Percentiles rank a stretch among this genome's conserved stretches.
phyloP scores from a whole-genome alignment of 2,329 filamentous ascomycete genomes.

The Penicillium sp. region DNA sequence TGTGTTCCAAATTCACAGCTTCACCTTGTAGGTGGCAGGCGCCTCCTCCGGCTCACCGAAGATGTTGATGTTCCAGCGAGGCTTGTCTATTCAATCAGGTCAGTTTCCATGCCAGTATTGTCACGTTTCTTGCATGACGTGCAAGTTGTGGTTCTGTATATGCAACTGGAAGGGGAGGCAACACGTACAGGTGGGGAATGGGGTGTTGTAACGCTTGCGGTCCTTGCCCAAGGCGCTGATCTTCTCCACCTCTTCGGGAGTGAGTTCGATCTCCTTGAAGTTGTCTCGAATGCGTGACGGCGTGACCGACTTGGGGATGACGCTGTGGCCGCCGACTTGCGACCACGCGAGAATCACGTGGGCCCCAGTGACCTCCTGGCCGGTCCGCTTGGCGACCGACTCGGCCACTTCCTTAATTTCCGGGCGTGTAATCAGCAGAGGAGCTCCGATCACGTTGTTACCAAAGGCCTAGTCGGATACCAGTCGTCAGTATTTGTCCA shows the following conservation, averaged over 20 bases:
- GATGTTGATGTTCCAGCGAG: conserved; percentile 53
- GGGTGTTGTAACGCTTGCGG: conserved; percentile 34
- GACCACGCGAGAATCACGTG: conserved; percentile 39
- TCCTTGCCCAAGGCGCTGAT: conserved; percentile 29
- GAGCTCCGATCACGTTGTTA: conserved; percentile 55
- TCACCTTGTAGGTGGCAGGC: conserved; percentile 45
- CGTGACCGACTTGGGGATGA: conserved; percentile 41
- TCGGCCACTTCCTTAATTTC: conserved; percentile 60
- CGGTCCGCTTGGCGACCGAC: conserved; percentile 40
- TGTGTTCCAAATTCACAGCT: conserved; percentile 22
- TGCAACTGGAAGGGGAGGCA: not conserved
- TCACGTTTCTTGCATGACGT: not conserved
- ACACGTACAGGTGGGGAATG: conserved; percentile 26
- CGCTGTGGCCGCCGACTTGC: conserved; percentile 36
- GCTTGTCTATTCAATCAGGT: conserved; percentile 37
- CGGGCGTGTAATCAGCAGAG: conserved; percentile 58
- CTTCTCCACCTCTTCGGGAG: conserved; percentile 32
- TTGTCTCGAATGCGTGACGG: conserved; percentile 39
- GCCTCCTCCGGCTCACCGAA: conserved; percentile 52
- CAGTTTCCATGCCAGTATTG: not conserved
- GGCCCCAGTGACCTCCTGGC: conserved; percentile 29
- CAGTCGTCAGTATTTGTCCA: too few species aligned
- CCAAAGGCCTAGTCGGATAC: conserved; percentile 44
- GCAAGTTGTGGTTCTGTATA: not conserved
- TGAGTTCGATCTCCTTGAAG: conserved; percentile 39